Evolutionary conservation across 73 alveolate species (phyloP), one percentile per base, ranked within the genome.

Genomic region (Paramecium pentaurelia): DNA sequence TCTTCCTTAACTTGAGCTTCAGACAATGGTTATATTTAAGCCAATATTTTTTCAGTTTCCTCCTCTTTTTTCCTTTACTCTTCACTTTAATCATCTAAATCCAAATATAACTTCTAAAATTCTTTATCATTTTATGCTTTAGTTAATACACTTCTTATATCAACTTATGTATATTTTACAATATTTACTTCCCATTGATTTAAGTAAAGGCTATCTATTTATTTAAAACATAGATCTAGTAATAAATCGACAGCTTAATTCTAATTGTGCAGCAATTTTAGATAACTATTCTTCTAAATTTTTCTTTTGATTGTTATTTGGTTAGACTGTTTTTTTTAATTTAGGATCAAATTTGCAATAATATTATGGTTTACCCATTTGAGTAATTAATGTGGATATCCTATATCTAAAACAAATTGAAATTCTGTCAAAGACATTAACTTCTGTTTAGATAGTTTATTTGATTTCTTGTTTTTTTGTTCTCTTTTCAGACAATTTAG

Each of bases 21-120:
- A 44, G 32, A 45, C 14, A 44, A 11, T 27, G 51, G 45, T 14
- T 45, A 18, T 45, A 77, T 22, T 89, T 14, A 27, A 40, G 68
- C 90, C 68, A 71, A 54, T 64, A 42, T 30, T 30, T 88, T 71
- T 68, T 68, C 54, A 68, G 60, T 40, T 88, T 77, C 58, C 51
- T 71, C 86, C 51, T 64, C 88, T 86, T 89, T 80, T 25, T 44
- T 32, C 18, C 58, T 80, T 20, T 42, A 9, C 1, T 80, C 91
- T 30, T 89, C 94, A 44, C 73, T 83, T 11, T 89, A 42, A 42
- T 89, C 94, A 47, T 89, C 94, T 89, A 89, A 89, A 89, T 89
- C 94, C 28, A 71, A 75, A 89, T 89, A 89, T 34, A 34, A 58
- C 36, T 71, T 27, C 51, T 89, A 59, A 80, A 80, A 45, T 38